Base-by-base conservation (phyloP, 331 rosid species). In the Telfairia occidentalis region DNA sequence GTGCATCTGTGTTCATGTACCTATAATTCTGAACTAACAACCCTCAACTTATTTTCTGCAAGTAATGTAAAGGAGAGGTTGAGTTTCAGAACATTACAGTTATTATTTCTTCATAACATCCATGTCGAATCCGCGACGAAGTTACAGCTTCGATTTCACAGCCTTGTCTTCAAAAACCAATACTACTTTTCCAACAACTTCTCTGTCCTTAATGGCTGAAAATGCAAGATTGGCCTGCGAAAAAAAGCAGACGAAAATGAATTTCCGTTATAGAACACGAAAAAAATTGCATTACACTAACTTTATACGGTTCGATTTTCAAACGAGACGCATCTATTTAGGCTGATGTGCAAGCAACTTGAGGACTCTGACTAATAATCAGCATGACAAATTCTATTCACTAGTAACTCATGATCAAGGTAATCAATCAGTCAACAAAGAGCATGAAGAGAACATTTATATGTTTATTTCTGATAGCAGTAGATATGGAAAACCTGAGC, bases 161-260 rank as follows among this genome's bases (percentile, higher is more conserved):
- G 50, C 70, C 52, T 64, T 63, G 37, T 73, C 96, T 48, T 94
- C 88, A 50, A 86, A 84, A 65, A 87, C 87, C 71, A 94, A 59
- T 92, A 90, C 87, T 82, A 91, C 92, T 86, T 94, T 94, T 60
- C 98, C 96, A 43, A 91, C 86, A 49, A 54, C 97, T 82, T 91
- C 90, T 82, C 97, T 85, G 46, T 94, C 91, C 77, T 49, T 82
- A 76, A 94, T 87, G 46, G 92, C 97, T 75, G 92, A 77, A 81
- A 94, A 91, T 24, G 97, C 98, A 0, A 83, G 91, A 85, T 78
- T 80, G 81, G 92, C 97, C 98, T 94, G 95, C 34, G 77, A 85
- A 82, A 64, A 53, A 66, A 52, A 82, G 76, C 77, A 48, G 46
- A 61, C 37, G 67, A 53, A 46, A n/a, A n/a, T n/a, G n/a, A n/a